These are phyloP conservation scores for Rhododendron williamsianum DNA, from an alignment of 148 eudicot species.

Conservation along the genomic window DNA sequence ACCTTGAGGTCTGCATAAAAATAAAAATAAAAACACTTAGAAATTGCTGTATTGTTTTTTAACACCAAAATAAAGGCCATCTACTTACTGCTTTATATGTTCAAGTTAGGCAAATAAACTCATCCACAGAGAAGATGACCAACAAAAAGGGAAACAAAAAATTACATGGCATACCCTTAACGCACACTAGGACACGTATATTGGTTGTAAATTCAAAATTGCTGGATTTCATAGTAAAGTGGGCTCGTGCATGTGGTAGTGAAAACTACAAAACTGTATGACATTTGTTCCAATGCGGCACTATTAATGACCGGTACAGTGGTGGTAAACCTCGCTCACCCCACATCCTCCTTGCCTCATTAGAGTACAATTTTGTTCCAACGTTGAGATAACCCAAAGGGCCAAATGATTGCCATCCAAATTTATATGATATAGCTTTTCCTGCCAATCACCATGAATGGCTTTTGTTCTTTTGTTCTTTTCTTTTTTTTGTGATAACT, in stretches of 20 bases:
- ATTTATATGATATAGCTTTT: neutral
- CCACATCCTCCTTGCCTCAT: neutral
- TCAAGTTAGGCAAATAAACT: neutral
- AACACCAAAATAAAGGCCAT: neutral
- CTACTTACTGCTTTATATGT: neutral
- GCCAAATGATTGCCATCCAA: neutral
- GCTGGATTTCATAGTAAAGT: neutral
- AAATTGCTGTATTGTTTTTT: neutral
- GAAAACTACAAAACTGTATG: constrained; percentile 1
- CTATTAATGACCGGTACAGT: neutral
- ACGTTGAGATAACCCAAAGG: neutral
- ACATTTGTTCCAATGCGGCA: neutral
- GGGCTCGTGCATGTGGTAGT: neutral
- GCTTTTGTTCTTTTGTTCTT: neutral
- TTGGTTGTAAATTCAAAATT: neutral
- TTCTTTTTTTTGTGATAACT: too few relatives aligned
- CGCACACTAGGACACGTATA: neutral
- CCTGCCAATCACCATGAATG: neutral
- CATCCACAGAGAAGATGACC: neutral
- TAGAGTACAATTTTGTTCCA: neutral
- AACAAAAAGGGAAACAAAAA: neutral
- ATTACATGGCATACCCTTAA: neutral
- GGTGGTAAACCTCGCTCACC: neutral
- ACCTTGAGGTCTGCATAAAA: constrained; percentile 17
- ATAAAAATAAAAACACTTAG: neutral